Base-by-base conservation (phyloP, 1,284 basidiomycete species). In the Pseudozyma tsukubaensis region DNA sequence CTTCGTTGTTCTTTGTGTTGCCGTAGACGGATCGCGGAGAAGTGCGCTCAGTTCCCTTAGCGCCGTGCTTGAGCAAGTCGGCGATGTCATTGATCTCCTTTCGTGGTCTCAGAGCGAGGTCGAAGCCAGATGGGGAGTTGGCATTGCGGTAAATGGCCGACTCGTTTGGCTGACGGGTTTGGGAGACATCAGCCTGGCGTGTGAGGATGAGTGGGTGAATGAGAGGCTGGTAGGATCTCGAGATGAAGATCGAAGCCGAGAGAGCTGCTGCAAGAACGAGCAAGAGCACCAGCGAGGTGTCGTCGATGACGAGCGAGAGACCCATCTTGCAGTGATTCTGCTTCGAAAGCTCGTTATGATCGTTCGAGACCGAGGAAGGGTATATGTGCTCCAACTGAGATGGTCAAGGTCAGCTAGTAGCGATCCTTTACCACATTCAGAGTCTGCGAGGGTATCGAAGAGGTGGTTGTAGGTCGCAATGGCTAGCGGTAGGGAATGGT, bases 151-250 rank as follows among this genome's bases (percentile, higher is more conserved):
- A 84, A 44, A 79, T 70, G 37, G 83, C 67, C 16, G 83, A 84
- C 54, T 84, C 76, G 37, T 52, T 53, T 13, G 69, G 70, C 35
- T 76, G 62, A 4, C 76, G 75, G 2, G 80, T 77, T 7, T 73
- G 64, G 4, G 83, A 80, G 53, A 78, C 78, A 34, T 84, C 82
- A 11, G 83, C 74, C 54, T 84, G 83, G 5, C 77, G 64, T 1
- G 75, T 64, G 47, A 84, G 72, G 60, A 84, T 82, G 47, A 84
- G 74, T 5, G 82, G 83, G 61, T 84, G 82, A 43, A 83, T 73
- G 45, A 77, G 57, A 3, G 83, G 83, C 51, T 77, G 77, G 43
- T 80, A 79, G 47, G 67, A 67, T 3, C 72, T 59, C 4, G 75
- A 66, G 37, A 75, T 37, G 60, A 74, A 78, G 59, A 81, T 69